Percentiles rank a stretch among this genome's conserved stretches.
Evolutionary conservation across 106 monocot genomes (phyloP).

Genomic region (Acorus calamus): DNA sequence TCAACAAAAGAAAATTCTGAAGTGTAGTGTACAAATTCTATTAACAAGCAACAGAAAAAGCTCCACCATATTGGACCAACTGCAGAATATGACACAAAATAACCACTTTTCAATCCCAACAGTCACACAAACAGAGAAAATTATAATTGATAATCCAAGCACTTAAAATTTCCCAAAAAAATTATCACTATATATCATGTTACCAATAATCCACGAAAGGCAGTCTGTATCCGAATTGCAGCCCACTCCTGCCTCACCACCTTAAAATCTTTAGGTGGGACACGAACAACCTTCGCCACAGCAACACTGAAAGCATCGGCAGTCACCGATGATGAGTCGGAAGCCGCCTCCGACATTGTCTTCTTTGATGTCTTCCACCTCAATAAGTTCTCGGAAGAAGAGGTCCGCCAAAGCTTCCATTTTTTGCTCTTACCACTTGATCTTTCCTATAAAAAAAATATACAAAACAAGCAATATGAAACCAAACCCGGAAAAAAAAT

Average conservation of each 20-base stretch:
- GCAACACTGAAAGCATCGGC: constrained; percentile 11
- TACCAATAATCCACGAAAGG: constrained; percentile 50
- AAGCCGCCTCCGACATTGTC: constrained; percentile 5
- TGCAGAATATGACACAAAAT: too few species aligned
- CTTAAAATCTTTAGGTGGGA: constrained; percentile 13
- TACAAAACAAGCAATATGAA: background rate
- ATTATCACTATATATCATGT: background rate
- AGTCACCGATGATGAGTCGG: constrained; percentile 10
- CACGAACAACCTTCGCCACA: constrained; percentile 13
- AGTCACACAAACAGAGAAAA: too few species aligned
- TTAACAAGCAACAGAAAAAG: too few species aligned
- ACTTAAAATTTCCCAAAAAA: too few species aligned
- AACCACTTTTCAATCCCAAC: too few species aligned
- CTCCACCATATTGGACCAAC: too few species aligned
- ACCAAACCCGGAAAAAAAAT: too few species aligned
- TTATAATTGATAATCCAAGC: too few species aligned
- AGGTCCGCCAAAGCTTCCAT: constrained; percentile 45
- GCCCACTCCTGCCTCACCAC: constrained; percentile 21
- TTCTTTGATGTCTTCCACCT: background rate
- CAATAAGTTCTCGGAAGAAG: background rate
- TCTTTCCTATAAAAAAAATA: constrained; percentile 17
- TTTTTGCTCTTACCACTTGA: constrained; percentile 20
- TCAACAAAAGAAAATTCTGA: too few species aligned
- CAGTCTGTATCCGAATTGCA: constrained; percentile 46
- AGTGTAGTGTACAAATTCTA: too few species aligned